Evolutionary conservation across 2,329 filamentous ascomycete genomes (phyloP).

Genomic region (Diaporthe ampelina): DNA sequence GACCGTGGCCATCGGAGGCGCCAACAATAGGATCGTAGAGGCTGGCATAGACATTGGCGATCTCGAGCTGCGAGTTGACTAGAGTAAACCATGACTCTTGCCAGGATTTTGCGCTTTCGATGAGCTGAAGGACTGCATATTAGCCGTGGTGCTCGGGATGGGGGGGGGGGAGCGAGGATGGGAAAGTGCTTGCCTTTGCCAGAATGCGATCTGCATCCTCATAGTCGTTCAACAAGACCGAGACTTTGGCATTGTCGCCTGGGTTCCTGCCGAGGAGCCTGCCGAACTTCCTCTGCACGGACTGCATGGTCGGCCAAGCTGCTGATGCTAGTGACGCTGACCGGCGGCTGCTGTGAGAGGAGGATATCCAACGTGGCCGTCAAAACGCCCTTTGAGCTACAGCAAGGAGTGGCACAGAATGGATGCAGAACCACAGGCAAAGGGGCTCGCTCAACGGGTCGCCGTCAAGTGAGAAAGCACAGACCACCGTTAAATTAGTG

Average conservation of each 20-base stretch:
- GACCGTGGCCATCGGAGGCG: conserved; percentile 69
- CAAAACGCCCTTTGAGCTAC: background rate
- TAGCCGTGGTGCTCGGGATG: background rate
- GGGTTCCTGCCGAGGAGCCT: conserved; percentile 77
- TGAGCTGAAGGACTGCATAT: conserved; percentile 66
- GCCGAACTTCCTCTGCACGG: conserved; percentile 81
- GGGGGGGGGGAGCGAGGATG: conserved; percentile 8
- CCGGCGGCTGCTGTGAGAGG: background rate
- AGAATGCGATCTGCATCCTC: conserved; percentile 84
- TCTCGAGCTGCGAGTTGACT: conserved; percentile 75
- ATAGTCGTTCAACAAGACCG: conserved; percentile 82
- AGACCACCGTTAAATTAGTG: conserved; percentile 34
- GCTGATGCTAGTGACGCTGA: conserved; percentile 37
- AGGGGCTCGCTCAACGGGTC: conserved; percentile 25
- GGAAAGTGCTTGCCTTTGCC: conserved; percentile 67
- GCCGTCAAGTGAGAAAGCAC: conserved; percentile 28
- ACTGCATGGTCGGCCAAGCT: conserved; percentile 68
- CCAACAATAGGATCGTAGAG: conserved; percentile 84
- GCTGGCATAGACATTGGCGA: conserved; percentile 76
- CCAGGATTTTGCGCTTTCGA: conserved; percentile 82
- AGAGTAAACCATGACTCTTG: conserved; percentile 84
- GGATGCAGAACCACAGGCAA: conserved; percentile 1
- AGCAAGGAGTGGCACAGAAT: background rate
- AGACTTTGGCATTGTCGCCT: conserved; percentile 83
- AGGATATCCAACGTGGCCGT: conserved; percentile 8